Percentiles rank a stretch among this genome's conserved stretches.
Evolutionary conservation across 2,329 filamentous ascomycete genomes (phyloP).

Genomic region (Acephala macrosclerotiorum): DNA sequence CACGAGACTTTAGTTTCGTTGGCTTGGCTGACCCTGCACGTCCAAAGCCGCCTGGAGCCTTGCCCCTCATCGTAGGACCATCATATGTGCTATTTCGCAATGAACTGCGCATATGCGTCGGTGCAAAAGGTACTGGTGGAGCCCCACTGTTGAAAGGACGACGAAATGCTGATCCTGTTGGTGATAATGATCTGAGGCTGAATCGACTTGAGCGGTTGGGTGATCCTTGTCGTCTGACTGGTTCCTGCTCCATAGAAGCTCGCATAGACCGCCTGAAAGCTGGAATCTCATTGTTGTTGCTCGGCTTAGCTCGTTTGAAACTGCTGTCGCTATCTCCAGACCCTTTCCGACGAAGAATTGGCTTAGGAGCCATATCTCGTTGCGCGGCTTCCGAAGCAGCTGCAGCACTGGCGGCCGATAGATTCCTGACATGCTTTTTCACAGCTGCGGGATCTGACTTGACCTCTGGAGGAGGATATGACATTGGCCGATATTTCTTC

Average conservation of each 20-base stretch:
- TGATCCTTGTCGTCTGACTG: slow-evolving; percentile 44
- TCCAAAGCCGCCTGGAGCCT: slow-evolving; percentile 35
- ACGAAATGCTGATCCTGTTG: slow-evolving; percentile 59
- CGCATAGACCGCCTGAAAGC: slow-evolving; percentile 81
- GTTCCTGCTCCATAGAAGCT: slow-evolving; percentile 41
- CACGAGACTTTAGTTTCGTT: slow-evolving; percentile 28
- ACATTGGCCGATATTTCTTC: slow-evolving; percentile 46
- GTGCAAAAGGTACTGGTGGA: slow-evolving; percentile 50
- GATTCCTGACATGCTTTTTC: slow-evolving; percentile 33
- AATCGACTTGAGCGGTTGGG: slow-evolving; percentile 64
- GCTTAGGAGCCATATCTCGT: slow-evolving; percentile 24
- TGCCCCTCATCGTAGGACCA: slow-evolving; percentile 32
- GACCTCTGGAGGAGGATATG: slow-evolving; percentile 30
- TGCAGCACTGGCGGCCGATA: slow-evolving; percentile 33
- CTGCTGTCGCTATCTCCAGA: slow-evolving; percentile 81
- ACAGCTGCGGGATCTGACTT: slow-evolving; percentile 31
- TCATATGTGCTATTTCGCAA: slow-evolving; percentile 47
- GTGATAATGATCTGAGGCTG: slow-evolving; percentile 75
- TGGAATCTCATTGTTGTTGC: slow-evolving; percentile 52
- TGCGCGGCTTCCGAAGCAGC: slow-evolving; percentile 29
- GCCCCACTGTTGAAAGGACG: slow-evolving; percentile 50
- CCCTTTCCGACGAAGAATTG: slow-evolving; percentile 57
- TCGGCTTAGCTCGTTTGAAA: slow-evolving; percentile 71
- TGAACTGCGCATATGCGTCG: slow-evolving; percentile 50
- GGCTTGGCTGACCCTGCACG: slow-evolving; percentile 30